phyloP scores from a whole-genome alignment of 2,329 filamentous ascomycete genomes.

The Ascocoryne sarcoides region DNA sequence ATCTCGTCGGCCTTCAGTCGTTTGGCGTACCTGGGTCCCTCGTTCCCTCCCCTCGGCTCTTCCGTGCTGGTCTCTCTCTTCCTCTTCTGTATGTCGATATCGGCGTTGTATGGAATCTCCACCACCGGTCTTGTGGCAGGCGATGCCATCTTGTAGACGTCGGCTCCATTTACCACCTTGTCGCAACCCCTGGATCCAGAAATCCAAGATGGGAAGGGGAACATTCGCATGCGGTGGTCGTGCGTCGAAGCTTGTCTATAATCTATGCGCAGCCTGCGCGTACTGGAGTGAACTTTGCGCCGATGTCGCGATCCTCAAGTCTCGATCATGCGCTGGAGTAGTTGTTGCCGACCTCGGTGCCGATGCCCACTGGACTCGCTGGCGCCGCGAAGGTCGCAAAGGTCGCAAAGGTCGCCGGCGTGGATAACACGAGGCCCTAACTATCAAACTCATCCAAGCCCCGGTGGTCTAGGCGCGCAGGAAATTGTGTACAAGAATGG shows the following conservation, averaged over 20 bases:
- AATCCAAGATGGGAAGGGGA: constrained; percentile 46
- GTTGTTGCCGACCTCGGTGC: constrained; percentile 3
- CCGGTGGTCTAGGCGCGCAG: constrained; percentile 4
- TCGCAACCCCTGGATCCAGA: constrained; percentile 50
- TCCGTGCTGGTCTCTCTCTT: constrained; percentile 16
- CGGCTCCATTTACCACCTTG: constrained; percentile 35
- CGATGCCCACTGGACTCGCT: not conserved
- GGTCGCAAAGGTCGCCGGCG: constrained; percentile 12
- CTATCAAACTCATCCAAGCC: constrained; percentile 4
- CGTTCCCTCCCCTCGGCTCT: not conserved
- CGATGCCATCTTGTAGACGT: constrained; percentile 32
- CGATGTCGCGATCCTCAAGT: constrained; percentile 3
- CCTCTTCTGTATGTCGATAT: constrained; percentile 16
- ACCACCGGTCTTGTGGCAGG: constrained; percentile 18
- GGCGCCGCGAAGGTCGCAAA: constrained; percentile 2
- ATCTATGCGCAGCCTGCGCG: constrained; percentile 10
- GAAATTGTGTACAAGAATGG: constrained; percentile 16
- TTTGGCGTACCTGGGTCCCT: not conserved
- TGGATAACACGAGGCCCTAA: constrained; percentile 7
- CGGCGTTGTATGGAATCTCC: constrained; percentile 9
- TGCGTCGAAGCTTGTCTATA: not conserved
- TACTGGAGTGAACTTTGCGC: constrained; percentile 3
- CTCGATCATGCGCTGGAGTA: not conserved
- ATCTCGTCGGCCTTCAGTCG: not conserved
- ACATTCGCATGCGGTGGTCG: constrained; percentile 45